A percentile compares a stretch with the other conserved stretches of the same genome.
Evolutionary conservation across 1,284 basidiomycete genomes (phyloP).

Genomic region (Leucoagaricus sp.): DNA sequence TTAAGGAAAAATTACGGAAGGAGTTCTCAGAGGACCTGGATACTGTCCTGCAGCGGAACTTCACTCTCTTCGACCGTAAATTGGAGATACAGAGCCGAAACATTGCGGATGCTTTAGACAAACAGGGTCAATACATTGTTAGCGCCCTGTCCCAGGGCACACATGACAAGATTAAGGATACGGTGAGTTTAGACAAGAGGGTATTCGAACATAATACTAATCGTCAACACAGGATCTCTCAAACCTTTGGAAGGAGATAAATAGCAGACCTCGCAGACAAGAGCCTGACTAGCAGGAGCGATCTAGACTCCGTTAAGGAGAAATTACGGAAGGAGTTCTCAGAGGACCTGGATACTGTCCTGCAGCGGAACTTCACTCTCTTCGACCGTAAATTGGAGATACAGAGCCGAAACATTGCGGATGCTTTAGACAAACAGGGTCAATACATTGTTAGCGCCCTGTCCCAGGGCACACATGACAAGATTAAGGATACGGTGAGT

Average conservation of each 20-base stretch:
- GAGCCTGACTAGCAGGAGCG: too few relatives aligned
- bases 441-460: slow-evolving; percentile 10
- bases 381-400: slow-evolving; percentile 12
- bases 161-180: slow-evolving; percentile 14
- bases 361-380: slow-evolving; percentile 1
- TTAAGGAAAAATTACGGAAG: slow-evolving; percentile 11
- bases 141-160: slow-evolving; percentile 9
- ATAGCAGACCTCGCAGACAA: too few relatives aligned
- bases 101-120: slow-evolving; percentile 12
- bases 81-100: slow-evolving; percentile 9
- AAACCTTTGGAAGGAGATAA: slow-evolving; percentile 36
- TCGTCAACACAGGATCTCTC: slow-evolving; percentile 26
- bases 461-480: slow-evolving; percentile 10
- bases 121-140: slow-evolving; percentile 9
- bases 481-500: slow-evolving; percentile 13
- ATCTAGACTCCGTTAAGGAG: slow-evolving; percentile 8
- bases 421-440: slow-evolving; percentile 11
- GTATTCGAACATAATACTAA: too few relatives aligned
- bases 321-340: slow-evolving; percentile 7
- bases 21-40: slow-evolving; percentile 10
- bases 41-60: slow-evolving; percentile 1
- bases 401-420: slow-evolving; percentile 6
- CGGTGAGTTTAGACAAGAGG: too few relatives aligned
- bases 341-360: slow-evolving; percentile 3
- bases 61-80: slow-evolving; percentile 7